Conservation (phyloP, 768 basidiomycete genomes). For the Naganishia vaughanmartiniae region DNA sequence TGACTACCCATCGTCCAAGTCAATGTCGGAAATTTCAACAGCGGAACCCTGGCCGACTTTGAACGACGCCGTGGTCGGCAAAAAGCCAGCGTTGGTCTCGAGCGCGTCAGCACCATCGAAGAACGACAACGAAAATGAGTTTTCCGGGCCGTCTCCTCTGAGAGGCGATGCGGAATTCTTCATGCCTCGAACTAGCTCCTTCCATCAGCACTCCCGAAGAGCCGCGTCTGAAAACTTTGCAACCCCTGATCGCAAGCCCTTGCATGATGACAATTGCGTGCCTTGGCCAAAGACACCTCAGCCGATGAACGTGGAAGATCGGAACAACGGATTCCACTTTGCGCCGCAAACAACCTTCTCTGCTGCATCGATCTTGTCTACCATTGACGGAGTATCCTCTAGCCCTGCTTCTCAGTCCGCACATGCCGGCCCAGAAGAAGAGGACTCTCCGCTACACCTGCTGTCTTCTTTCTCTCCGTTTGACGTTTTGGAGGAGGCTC, state of each 20-base stretch:
- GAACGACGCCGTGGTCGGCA: constrained; percentile 13
- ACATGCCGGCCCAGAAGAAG: background rate
- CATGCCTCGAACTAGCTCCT: background rate
- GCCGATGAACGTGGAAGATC: background rate
- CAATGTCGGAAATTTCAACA: background rate
- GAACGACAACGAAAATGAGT: background rate
- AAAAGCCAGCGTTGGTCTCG: background rate
- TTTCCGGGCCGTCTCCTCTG: background rate
- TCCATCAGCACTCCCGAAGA: background rate
- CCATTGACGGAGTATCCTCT: background rate
- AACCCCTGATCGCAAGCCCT: background rate
- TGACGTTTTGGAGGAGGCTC: background rate
- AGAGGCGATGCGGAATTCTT: constrained; percentile 17
- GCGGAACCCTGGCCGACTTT: constrained; percentile 3
- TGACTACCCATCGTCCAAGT: background rate
- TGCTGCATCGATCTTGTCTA: background rate
- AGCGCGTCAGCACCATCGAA: too few relatives aligned
- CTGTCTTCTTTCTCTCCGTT: background rate
- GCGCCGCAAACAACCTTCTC: background rate
- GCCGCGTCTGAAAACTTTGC: background rate
- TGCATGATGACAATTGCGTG: background rate
- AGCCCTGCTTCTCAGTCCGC: background rate
- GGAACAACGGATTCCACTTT: background rate
- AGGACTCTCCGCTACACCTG: background rate
- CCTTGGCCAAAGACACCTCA: constrained; percentile 6